Evolutionary conservation across 441 rosid genomes (phyloP).

Genomic region (Adansonia grandidieri): DNA sequence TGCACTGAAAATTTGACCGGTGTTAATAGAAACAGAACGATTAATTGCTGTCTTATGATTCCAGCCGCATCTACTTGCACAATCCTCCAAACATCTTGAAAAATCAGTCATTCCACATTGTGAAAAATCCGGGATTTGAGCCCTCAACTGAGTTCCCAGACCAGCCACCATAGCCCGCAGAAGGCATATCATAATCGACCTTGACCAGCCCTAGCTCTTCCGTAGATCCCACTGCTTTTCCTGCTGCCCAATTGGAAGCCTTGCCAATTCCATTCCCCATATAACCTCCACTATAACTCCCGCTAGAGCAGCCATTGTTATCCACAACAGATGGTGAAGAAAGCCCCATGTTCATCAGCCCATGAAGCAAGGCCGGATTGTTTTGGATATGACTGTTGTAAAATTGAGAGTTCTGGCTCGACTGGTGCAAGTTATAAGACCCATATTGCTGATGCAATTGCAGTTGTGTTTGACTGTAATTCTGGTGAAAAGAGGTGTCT

Average conservation of each 20-base stretch:
- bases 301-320: conserved; percentile 49
- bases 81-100: conserved; percentile 11
- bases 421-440: conserved; percentile 45
- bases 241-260: conserved; percentile 49
- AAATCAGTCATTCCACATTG: conserved; percentile 85
- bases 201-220: conserved; percentile 70
- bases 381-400: conserved; percentile 69
- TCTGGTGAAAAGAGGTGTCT: conserved; percentile 61
- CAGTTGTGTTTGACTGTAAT: conserved; percentile 74
- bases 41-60: background rate
- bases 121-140: conserved; percentile 70
- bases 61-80: background rate
- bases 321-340: conserved; percentile 46
- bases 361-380: conserved; percentile 78
- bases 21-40: background rate
- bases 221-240: conserved; percentile 46
- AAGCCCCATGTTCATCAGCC: conserved; percentile 57
- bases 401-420: conserved; percentile 55
- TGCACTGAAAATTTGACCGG: conserved; percentile 23
- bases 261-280: conserved; percentile 61
- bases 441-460: conserved; percentile 66
- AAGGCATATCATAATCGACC: conserved; percentile 84
- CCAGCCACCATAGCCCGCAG: conserved; percentile 71
- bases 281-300: conserved; percentile 59
- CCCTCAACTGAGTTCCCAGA: conserved; percentile 71